A percentile compares a stretch with the other conserved stretches of the same genome.
phyloP scores from a whole-genome alignment of 2,329 filamentous ascomycete genomes.

The Ceratocystis eucalypticola region DNA sequence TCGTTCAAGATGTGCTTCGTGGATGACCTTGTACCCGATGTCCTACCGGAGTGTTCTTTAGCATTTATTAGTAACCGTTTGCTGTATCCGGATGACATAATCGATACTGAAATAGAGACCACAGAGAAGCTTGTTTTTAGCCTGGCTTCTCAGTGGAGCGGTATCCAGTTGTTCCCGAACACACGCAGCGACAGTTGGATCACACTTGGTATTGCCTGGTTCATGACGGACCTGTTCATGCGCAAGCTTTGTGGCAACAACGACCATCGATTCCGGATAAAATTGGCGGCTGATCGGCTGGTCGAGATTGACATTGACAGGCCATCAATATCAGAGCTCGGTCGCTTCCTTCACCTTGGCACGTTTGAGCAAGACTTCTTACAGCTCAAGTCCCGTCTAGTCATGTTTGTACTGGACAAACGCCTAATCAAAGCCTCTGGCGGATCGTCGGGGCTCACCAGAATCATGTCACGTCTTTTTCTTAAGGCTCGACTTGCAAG shows the following conservation, averaged over 20 bases:
- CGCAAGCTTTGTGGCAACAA: conserved; percentile 85
- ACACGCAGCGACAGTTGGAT: conserved; percentile 75
- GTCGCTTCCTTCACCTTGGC: conserved; percentile 63
- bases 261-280: conserved; percentile 82
- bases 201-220: conserved; percentile 78
- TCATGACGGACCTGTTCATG: conserved; percentile 90
- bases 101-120: conserved; percentile 71
- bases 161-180: conserved; percentile 80
- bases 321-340: conserved; percentile 70
- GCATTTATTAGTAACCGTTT: conserved; percentile 78
- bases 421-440: conserved; percentile 71
- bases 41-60: conserved; percentile 64
- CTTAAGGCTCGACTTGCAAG: conserved; percentile 63
- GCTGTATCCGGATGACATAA: conserved; percentile 69
- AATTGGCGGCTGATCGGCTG: conserved; percentile 66
- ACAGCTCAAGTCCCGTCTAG: conserved; percentile 74
- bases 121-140: conserved; percentile 72
- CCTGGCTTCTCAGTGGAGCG: conserved; percentile 84
- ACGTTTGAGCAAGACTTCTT: conserved; percentile 83
- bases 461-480: conserved; percentile 75
- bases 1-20: conserved; percentile 91
- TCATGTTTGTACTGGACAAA: conserved; percentile 87
- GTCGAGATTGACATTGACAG: conserved; percentile 69
- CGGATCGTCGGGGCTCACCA: conserved; percentile 67
- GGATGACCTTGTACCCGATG: conserved; percentile 69